phyloP scores from a whole-genome alignment of 2,329 filamentous ascomycete species.

The Nemania abortiva region DNA sequence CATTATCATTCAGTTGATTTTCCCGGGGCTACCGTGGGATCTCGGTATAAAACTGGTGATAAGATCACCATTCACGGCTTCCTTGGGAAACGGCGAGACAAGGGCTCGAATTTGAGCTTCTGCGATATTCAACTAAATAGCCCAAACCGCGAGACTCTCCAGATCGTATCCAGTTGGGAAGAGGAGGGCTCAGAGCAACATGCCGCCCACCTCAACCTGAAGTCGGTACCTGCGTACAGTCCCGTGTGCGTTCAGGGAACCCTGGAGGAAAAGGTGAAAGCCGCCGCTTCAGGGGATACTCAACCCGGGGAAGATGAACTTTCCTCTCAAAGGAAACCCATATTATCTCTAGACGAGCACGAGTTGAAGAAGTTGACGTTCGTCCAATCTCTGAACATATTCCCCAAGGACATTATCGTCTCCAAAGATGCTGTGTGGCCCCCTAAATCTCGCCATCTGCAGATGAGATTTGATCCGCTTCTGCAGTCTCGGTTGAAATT shows the following conservation, averaged over 20 bases:
- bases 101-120: conserved; percentile 78
- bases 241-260: conserved; percentile 64
- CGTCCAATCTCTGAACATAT: conserved; percentile 77
- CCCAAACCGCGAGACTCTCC: conserved; percentile 40
- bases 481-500: conserved; percentile 77
- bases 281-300: neutral
- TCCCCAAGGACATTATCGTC: conserved; percentile 81
- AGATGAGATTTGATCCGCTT: conserved; percentile 79
- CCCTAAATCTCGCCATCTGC: conserved; percentile 81
- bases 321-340: too few relatives aligned
- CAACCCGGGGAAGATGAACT: too few relatives aligned
- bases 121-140: conserved; percentile 62
- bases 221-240: conserved; percentile 62
- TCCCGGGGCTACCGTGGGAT: neutral
- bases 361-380: conserved; percentile 70
- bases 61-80: conserved; percentile 75
- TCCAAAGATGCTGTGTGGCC: conserved; percentile 80
- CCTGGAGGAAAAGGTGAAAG: conserved; percentile 30
- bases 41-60: conserved; percentile 49
- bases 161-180: conserved; percentile 60
- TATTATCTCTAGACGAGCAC: neutral
- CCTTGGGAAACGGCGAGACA: conserved; percentile 74
- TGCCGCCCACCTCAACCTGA: conserved; percentile 57
- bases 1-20: conserved; percentile 20
- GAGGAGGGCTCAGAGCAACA: conserved; percentile 54